Evolutionary conservation across 169 alveolate genomes (phyloP), one percentile per base, ranked within the genome.

Genomic region (Plasmodium vinckei): DNA sequence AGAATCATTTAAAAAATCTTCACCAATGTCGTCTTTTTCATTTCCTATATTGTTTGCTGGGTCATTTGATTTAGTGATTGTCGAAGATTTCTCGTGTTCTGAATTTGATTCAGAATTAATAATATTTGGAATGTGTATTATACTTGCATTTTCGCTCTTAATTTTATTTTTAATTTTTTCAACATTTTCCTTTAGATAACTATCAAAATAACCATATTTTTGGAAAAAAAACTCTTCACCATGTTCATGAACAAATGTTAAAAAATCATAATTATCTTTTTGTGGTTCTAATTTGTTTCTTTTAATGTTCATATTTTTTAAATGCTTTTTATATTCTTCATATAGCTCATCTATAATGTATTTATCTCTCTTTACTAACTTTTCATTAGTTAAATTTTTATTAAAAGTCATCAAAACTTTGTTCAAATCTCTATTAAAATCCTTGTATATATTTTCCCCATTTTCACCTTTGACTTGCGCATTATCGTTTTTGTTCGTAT

Each of bases 191-290:
- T 86, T 23, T 69, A 86, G 71, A 69, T 86, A 17, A 39, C 70
- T 69, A 61, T 56, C 71, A 44, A 86, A 86, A 19, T 86, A 42
- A 23, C 87, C 87, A 47, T 86, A 71, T 51, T 86, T 70, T 7
- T 44, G 71, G 71, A 86, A 86, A 70, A 9, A 49, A 72, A 57
- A 86, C 39, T 86, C 73, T 60, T 86, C 91, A 33, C 9, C 57
- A 57, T 86, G 60, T 51, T 86, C 91, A 86, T 86, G 91, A n/a
- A 86, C 49, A 60, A 69, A 86, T 17, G 91, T 65, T 70, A 86
- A 86, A 39, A 86, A 86, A 42, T 86, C 91, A 72, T 86, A 86
- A 39, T 86, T 86, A 42, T 71, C 57, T 63, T 47, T 86, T 53
- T 86, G 91, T 23, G 91, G 91, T 59, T 86, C 87, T 72, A 86